phyloP scores from a whole-genome alignment of 2,329 filamentous ascomycete genomes.

The Bipolaris sorokiniana region DNA sequence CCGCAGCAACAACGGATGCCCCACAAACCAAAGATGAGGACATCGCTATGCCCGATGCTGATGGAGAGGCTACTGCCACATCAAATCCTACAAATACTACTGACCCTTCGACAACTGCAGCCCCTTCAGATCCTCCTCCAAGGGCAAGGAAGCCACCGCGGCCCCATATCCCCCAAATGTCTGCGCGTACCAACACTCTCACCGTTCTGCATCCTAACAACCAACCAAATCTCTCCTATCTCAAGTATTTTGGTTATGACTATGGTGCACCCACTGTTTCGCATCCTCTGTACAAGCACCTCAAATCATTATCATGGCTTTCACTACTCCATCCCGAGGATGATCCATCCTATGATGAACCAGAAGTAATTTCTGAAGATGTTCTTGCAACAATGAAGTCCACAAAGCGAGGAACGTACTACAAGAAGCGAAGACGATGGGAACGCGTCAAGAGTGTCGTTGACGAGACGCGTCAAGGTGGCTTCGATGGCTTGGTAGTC shows the following conservation, averaged over 20 bases:
- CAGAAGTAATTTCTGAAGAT: constrained; percentile 64
- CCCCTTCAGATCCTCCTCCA: constrained; percentile 31
- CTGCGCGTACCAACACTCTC: constrained; percentile 73
- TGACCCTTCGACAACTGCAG: constrained; percentile 4
- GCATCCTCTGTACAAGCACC: constrained; percentile 81
- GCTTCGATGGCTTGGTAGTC: constrained; percentile 82
- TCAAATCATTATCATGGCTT: constrained; percentile 88
- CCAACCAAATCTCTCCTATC: constrained; percentile 83
- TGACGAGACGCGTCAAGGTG: constrained; percentile 73
- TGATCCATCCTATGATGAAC: constrained; percentile 77
- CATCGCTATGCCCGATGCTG: constrained; percentile 15
- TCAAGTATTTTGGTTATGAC: constrained; percentile 91
- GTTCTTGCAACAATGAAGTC: constrained; percentile 75
- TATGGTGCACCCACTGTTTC: constrained; percentile 63
- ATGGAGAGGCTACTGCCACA: constrained; percentile 23
- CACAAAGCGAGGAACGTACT: constrained; percentile 82
- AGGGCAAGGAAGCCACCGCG: constrained; percentile 37
- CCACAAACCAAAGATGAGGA: neutral
- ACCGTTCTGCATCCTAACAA: constrained; percentile 82
- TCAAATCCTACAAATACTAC: constrained; percentile 3
- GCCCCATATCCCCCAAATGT: constrained; percentile 61
- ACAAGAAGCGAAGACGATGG: constrained; percentile 87
- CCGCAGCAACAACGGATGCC: neutral
- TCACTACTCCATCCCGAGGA: constrained; percentile 79
- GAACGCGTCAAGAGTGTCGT: constrained; percentile 74